These are phyloP conservation scores for Tylopilus sp. DNA, from an alignment of 1,284 basidiomycete species.

Conservation along the genomic window DNA sequence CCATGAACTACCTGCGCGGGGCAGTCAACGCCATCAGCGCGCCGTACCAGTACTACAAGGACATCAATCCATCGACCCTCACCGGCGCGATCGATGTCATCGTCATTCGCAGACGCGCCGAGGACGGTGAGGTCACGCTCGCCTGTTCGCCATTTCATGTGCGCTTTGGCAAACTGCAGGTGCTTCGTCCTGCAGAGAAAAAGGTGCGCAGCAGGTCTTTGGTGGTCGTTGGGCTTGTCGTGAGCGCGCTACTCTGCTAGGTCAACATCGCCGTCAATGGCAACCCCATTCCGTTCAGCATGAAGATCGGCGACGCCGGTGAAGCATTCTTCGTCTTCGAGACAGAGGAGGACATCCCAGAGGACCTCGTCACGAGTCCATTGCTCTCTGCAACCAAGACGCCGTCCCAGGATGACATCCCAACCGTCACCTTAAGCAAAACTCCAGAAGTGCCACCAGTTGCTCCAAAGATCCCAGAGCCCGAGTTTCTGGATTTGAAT, in stretches of 20 bases:
- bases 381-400: conserved; percentile 67
- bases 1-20: conserved; percentile 77
- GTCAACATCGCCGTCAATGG: conserved; percentile 85
- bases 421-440: conserved; percentile 24
- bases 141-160: conserved; percentile 98
- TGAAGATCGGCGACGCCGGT: conserved; percentile 99
- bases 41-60: conserved; percentile 84
- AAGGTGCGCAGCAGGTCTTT: conserved; percentile 52
- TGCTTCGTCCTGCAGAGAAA: conserved; percentile 92
- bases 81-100: conserved; percentile 98
- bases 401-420: conserved; percentile 32
- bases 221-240: neutral
- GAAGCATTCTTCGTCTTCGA: conserved; percentile 99
- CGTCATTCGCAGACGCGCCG: conserved; percentile 74
- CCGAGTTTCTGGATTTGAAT: conserved; percentile 34
- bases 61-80: conserved; percentile 91
- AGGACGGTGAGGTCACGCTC: conserved; percentile 68
- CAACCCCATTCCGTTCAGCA: conserved; percentile 82
- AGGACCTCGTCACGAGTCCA: conserved; percentile 92
- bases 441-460: conserved; percentile 8
- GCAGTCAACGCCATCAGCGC: conserved; percentile 78
- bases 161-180: conserved; percentile 97
- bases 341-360: conserved; percentile 92
- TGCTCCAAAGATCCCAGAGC: conserved; percentile 37
- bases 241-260: conserved; percentile 34